Evolutionary conservation across 73 alveolate species (phyloP), one percentile per base, ranked within the genome.

Genomic region (Durusdinium trenchii): DNA sequence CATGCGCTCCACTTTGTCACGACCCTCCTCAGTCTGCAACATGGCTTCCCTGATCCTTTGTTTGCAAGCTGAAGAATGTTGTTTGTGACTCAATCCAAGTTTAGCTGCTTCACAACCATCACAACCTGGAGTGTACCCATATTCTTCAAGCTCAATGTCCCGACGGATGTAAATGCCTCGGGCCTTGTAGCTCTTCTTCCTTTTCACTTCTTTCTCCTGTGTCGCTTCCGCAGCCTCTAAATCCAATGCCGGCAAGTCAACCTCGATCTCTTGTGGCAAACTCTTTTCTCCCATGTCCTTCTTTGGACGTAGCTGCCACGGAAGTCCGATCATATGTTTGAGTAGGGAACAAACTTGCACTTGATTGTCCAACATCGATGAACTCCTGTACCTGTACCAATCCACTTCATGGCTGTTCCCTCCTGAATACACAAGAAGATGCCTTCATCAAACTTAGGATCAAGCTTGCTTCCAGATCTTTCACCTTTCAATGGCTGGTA

Each of bases 401-500:
- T 6, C 93, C 93, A 82, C 75, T 82, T 82, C 93, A 82, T 9
- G 32, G 93, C 93, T 10, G 61, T 16, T 20, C 94, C 78, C 38
- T 51, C 94, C 23, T 84, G 79, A 1, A 51, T 40, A 9, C 94
- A 52, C 30, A 84, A 54, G 50, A 30, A 82, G 36, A 82, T 50
- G 26, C 93, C 93, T 4, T 47, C 50, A 47, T 82, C 93, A 26
- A 82, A 82, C 75, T 82, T 82, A 18, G 93, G 73, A 0, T 84
- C 94, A 16, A 84, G 51, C 94, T 84, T 84, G 10, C 76, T 28
- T 1, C 62, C 62, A 18, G 32, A 36, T 3, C 48, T 43, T 36
- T 84, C 94, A 43, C 89, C 89, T n/a, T 52, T 30, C 47, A 84
- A n/a, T 5, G 94, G 94, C 42, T 54, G 94, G 57, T 51, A 84